Evolutionary conservation across 225 moss, liverwort and hornwort genomes (phyloP).

Genomic region (Anthoceros angustus): DNA sequence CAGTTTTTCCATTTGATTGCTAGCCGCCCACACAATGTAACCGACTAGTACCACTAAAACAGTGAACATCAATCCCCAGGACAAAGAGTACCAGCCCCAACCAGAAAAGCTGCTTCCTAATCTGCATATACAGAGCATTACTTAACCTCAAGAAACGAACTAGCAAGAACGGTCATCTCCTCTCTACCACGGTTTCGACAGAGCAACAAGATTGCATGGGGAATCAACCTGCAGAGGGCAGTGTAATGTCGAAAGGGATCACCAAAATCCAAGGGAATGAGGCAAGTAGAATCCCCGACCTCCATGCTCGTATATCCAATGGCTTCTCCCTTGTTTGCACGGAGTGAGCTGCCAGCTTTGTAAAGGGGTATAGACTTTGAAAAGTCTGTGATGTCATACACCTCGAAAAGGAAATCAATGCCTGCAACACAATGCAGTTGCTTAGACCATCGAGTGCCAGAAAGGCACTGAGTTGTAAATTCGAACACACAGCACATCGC

Average conservation of each 20-base stretch:
- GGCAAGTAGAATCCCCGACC: slow-evolving; percentile 3
- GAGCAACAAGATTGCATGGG: background rate
- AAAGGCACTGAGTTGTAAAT: background rate
- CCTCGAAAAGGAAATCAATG: slow-evolving; percentile 14
- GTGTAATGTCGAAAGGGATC: slow-evolving; percentile 11
- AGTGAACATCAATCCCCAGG: slow-evolving; percentile 12
- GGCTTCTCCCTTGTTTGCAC: slow-evolving; percentile 1
- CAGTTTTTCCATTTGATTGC: slow-evolving; percentile 47
- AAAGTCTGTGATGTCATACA: slow-evolving; percentile 13
- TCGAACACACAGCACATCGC: background rate
- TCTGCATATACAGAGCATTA: slow-evolving; percentile 7
- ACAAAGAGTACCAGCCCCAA: slow-evolving; percentile 13
- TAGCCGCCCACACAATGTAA: slow-evolving; percentile 45
- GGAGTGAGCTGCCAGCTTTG: slow-evolving; percentile 7
- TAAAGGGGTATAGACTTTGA: slow-evolving; percentile 11
- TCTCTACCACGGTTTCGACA: too few species aligned
- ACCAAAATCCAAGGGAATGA: slow-evolving; percentile 8
- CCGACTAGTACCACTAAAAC: slow-evolving; percentile 8
- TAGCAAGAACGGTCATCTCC: too few species aligned
- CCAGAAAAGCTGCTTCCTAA: slow-evolving; percentile 11
- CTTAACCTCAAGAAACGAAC: too few species aligned
- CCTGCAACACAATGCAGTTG: slow-evolving; percentile 5
- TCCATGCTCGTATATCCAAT: slow-evolving; percentile 7
- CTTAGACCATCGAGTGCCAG: background rate
- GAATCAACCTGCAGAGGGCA: slow-evolving; percentile 11